Base-by-base conservation (phyloP, 805 yeast genomes). In the Nadsonia fulvescens region DNA sequence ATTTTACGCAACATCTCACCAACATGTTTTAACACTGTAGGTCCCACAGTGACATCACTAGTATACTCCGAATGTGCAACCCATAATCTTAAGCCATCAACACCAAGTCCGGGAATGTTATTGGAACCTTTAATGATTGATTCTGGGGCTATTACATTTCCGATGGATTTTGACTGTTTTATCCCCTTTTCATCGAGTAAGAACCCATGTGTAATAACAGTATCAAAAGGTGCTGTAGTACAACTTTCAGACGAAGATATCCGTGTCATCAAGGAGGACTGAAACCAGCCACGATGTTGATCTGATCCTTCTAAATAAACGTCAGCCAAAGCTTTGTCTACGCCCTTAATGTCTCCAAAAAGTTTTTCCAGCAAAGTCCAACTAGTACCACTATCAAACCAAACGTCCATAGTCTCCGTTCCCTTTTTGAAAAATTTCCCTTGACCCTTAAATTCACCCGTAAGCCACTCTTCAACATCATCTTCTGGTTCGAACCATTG, bases 261-360 rank as follows among this genome's bases (percentile, higher is more conserved):
- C 41, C 70, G 76, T 13, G 91, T 82, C 31, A 89, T 54, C 14
- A 89, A 52, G 1, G 94, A 81, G 16, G 93, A 78, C 53, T 89
- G 99, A 47, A 89, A 89, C 99, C 99, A 89, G 1, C 99, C 99
- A 33, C 99, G 65, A 44, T 89, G 98, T 49, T 89, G 99, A 44
- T 89, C 99, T n/a, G 83, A 68, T 2, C 99, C 99, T 55, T 89
- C 99, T 8, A 86, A 49, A 43, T 81, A 86, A n/a, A 79, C 62
- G 48, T 83, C 91, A 0, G 91, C 73, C 4, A 70, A 54, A 15
- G 69, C 54, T 3, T 43, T 53, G 8, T 60, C 37, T 1, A 48
- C 46, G 6, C 57, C 42, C 17, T 51, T 48, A 3, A 35, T 42
- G 5, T 40, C 43, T 8, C 53, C 34, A 3, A 38, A 33, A 17